A percentile compares a stretch with the other conserved stretches of the same genome.
Evolutionary conservation across 2,329 filamentous ascomycete species (phyloP).

Genomic region (Metarhizium guizhouense): DNA sequence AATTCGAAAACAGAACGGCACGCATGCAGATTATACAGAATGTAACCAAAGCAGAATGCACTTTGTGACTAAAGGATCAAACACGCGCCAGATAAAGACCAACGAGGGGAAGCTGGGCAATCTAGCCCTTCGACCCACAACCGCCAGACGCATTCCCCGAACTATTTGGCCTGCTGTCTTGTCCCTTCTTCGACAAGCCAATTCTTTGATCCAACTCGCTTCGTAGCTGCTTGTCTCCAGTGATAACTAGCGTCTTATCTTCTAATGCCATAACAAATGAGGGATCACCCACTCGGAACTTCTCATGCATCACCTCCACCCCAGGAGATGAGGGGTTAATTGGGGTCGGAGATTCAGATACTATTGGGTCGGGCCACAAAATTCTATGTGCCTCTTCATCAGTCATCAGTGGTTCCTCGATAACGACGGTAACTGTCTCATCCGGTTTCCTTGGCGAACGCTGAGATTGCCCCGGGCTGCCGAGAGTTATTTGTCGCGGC

Average conservation of each 20-base stretch:
- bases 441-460: constrained; percentile 3
- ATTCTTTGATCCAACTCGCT: constrained; percentile 21
- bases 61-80: not conserved
- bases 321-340: constrained; percentile 6
- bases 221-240: constrained; percentile 25
- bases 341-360: constrained; percentile 6
- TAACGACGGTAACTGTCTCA: not conserved
- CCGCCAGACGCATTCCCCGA: not conserved
- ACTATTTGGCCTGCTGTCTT: not conserved
- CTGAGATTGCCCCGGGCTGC: not conserved
- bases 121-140: not conserved
- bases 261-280: constrained; percentile 22
- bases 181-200: constrained; percentile 15
- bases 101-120: not conserved
- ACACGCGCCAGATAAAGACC: not conserved
- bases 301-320: constrained; percentile 26
- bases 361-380: constrained; percentile 26
- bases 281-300: constrained; percentile 28
- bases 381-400: constrained; percentile 30
- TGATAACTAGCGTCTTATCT: constrained; percentile 28
- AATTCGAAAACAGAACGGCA: not conserved
- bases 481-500: constrained; percentile 4
- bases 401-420: constrained; percentile 26
- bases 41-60: not conserved
- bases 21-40: not conserved